phyloP scores from a whole-genome alignment of 192 early-diverging fungal genomes.

The Backusella tuberculispora region DNA sequence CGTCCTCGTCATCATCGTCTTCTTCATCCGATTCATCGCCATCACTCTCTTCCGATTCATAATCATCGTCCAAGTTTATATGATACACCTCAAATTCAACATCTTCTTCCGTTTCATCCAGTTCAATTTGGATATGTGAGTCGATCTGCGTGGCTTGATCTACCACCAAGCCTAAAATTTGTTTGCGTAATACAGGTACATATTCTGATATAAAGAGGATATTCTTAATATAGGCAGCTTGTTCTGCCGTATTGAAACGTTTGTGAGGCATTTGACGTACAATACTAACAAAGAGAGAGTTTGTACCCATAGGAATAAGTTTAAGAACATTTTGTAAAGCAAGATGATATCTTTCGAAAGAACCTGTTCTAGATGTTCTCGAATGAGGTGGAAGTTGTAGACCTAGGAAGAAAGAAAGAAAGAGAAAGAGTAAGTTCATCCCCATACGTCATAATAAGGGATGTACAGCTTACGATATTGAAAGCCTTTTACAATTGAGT shows the following conservation, averaged over 20 bases:
- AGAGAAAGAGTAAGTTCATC: neutral
- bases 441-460: neutral
- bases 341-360: conserved; percentile 65
- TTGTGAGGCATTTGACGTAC: conserved; percentile 78
- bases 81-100: conserved; percentile 44
- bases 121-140: conserved; percentile 89
- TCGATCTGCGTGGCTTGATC: conserved; percentile 91
- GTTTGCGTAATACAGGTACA: conserved; percentile 67
- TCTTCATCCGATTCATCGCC: conserved; percentile 43
- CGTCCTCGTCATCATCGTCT: conserved; percentile 52
- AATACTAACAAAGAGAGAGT: conserved; percentile 64
- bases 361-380: conserved; percentile 26
- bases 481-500: conserved; percentile 60
- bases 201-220: conserved; percentile 78
- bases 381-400: conserved; percentile 18
- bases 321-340: conserved; percentile 64
- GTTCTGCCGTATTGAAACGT: conserved; percentile 55
- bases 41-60: conserved; percentile 45
- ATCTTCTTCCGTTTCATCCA: conserved; percentile 84
- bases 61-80: conserved; percentile 42
- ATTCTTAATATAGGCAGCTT: conserved; percentile 75
- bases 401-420: conserved; percentile 14
- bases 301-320: conserved; percentile 72
- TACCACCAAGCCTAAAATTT: conserved; percentile 75
- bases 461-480: conserved; percentile 47